phyloP scores from a whole-genome alignment of 441 rosid species.

The Populus hybrid region DNA sequence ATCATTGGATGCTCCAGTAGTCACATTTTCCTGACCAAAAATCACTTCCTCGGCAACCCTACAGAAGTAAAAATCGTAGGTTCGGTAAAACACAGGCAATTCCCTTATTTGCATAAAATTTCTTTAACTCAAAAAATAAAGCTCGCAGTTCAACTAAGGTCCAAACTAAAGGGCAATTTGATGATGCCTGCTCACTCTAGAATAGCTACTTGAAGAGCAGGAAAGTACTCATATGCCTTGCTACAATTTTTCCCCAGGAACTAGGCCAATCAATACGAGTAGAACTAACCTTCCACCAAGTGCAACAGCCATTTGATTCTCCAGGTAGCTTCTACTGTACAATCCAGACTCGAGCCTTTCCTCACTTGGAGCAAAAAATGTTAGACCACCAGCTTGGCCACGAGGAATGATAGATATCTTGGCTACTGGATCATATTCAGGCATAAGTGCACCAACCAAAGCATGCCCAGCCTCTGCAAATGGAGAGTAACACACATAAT shows the following conservation, averaged over 20 bases:
- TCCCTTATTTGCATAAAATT: not conserved
- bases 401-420: slow-evolving; percentile 96
- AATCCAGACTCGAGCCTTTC: slow-evolving; percentile 95
- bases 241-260: too few species aligned
- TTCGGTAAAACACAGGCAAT: not conserved
- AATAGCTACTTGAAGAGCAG: not conserved
- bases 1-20: slow-evolving; percentile 95
- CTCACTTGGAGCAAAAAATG: slow-evolving; percentile 92
- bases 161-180: not conserved
- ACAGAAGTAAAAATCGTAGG: not conserved
- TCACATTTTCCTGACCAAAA: slow-evolving; percentile 81
- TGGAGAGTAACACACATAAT: slow-evolving; percentile 7
- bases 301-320: slow-evolving; percentile 97
- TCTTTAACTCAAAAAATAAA: not conserved
- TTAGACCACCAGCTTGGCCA: slow-evolving; percentile 95
- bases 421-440: slow-evolving; percentile 91
- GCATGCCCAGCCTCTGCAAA: slow-evolving; percentile 95
- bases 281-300: slow-evolving; percentile 80
- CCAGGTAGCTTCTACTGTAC: slow-evolving; percentile 90
- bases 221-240: not conserved
- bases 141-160: not conserved
- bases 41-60: slow-evolving; percentile 94
- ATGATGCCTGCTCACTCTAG: not conserved
- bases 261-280: too few species aligned
- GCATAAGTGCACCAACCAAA: slow-evolving; percentile 91